Evolutionary conservation across 2,329 filamentous ascomycete genomes (phyloP), one percentile per base, ranked within the genome.

Genomic region (Plenodomus lindquistii): DNA sequence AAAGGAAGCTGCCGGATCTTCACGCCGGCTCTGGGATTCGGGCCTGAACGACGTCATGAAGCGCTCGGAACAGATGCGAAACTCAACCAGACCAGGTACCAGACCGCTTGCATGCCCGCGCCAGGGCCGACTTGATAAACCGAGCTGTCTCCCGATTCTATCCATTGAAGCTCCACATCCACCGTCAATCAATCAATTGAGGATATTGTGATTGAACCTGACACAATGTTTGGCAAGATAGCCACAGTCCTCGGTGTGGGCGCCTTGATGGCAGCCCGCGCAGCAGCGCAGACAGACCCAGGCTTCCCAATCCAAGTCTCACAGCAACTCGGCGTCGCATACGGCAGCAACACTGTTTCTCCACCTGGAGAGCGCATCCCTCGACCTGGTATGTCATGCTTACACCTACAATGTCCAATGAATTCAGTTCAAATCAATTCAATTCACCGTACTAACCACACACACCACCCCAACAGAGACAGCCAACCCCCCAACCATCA

Each of bases 341-440:
- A 62, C 57, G 67, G 62, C n/a, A 59, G 55, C 29, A 71, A 69
- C 40, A 60, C 56, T 20, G 59, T 72, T 2, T 62, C 59, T 41
- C 67, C 67, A n/a, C 49, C 63, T 11, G 69, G 70, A 36, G 64
- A 72, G 40, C 42, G 63, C 27, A 58, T 72, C 22, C 63, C 69
- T 6, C 59, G 67, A 31, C 45, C 57, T 48, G 65, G 70, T 72
- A 58, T 36, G 56, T 47, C 42, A n/a, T n/a, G n/a, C n/a, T n/a
- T n/a, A n/a, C n/a, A n/a, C n/a, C n/a, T n/a, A n/a, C n/a, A n/a
- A n/a, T n/a, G n/a, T n/a, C n/a, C n/a, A n/a, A n/a, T n/a, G n/a
- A n/a, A n/a, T n/a, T n/a, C n/a, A n/a, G n/a, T 18, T 3, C 9
- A 4, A 10, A 27, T 24, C 5, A n/a, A 16, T 4, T 24, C 22